Evolutionary conservation across 495 filamentous ascomycete species (phyloP).

Genomic region (Oidiodendron maius): DNA sequence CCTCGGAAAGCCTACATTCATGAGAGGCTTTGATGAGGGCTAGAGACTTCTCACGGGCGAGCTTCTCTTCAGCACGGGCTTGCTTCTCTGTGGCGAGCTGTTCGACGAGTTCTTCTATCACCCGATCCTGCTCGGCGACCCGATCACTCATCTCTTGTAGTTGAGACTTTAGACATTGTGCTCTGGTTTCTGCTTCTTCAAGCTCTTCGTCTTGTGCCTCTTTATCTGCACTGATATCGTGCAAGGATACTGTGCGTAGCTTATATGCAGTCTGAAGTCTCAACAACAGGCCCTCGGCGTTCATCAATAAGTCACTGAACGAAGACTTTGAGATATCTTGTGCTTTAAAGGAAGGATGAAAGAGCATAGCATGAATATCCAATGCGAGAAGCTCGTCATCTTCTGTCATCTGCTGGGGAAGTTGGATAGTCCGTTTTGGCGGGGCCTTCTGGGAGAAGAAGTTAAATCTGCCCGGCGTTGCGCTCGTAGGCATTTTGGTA

Average conservation of each 20-base stretch:
- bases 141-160: conserved; percentile 62
- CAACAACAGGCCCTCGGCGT: conserved; percentile 58
- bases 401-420: conserved; percentile 26
- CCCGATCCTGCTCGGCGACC: conserved; percentile 43
- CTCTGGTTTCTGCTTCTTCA: conserved; percentile 66
- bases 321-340: conserved; percentile 57
- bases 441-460: conserved; percentile 21
- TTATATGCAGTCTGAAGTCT: conserved; percentile 69
- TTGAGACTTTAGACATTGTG: conserved; percentile 62
- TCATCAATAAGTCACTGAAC: conserved; percentile 63
- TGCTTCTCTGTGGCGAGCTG: conserved; percentile 39
- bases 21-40: conserved; percentile 6
- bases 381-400: conserved; percentile 61
- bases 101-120: conserved; percentile 55
- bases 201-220: conserved; percentile 64
- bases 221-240: conserved; percentile 55
- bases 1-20: background rate
- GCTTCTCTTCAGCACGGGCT: conserved; percentile 47
- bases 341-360: conserved; percentile 37
- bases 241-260: conserved; percentile 50
- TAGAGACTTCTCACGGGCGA: conserved; percentile 32
- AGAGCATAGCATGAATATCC: conserved; percentile 58
- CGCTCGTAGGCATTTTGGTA: conserved; percentile 29
- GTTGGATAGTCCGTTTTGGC: conserved; percentile 8
- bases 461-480: conserved; percentile 6